Conservation (phyloP, 345 rosid species). For the Hevea brasiliensis region DNA sequence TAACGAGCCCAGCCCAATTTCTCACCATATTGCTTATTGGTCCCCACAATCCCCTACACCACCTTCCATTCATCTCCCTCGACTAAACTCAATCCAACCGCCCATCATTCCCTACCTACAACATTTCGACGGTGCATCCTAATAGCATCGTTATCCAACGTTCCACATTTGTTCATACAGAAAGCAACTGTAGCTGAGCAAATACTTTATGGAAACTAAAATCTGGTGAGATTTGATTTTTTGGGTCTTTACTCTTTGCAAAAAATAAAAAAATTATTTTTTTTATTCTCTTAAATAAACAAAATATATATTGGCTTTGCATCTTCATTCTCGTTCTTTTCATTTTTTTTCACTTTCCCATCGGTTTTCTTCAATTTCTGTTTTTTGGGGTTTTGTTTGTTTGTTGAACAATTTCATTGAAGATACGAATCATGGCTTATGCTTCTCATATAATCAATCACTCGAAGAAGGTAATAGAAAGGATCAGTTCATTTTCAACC, state of each 20-base stretch:
- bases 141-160: not conserved
- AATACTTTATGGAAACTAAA: not conserved
- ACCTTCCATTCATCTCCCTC: not conserved
- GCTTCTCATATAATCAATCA: constrained; percentile 59
- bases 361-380: not conserved
- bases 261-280: no score
- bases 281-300: no score
- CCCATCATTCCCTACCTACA: not conserved
- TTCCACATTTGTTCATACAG: not conserved
- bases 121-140: no score
- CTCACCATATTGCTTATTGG: not conserved
- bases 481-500: not conserved
- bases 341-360: not conserved
- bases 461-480: constrained; percentile 49
- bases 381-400: not conserved
- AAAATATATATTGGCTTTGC: no score
- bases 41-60: not conserved
- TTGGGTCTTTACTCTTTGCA: no score
- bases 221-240: no score
- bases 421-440: constrained; percentile 41
- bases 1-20: not conserved
- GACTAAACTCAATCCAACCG: not conserved
- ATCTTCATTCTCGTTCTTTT: no score
- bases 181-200: not conserved
- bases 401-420: constrained; percentile 1